Evolutionary conservation across 257 asterid species (phyloP), one percentile per base, ranked within the genome.

Genomic region (Galeopsis tetrahit): DNA sequence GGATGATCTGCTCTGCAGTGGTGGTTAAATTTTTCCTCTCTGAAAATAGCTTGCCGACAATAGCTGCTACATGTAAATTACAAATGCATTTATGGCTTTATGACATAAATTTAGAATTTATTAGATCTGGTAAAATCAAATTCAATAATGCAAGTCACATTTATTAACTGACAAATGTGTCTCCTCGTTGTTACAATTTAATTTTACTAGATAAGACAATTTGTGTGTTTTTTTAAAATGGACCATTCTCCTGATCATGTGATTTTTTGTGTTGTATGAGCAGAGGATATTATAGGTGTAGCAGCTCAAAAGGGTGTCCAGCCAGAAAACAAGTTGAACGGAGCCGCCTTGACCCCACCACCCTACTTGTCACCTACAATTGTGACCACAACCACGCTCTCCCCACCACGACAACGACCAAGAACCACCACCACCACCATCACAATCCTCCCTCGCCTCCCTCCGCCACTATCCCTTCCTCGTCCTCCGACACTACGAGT

Each of bases 281-380:
- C 86, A 90, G 97, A 80, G 97, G 90, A 78, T 90, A 90, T 73
- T 90, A 90, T 77, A 76, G 97, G 64, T 90, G 97, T 40, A 90
- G 97, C 73, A 86, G 96, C 68, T 85, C 93, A 15, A 90, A 90
- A 80, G 93, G 97, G 0, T 90, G 97, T 78, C 91, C 93, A 9
- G 91, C 96, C 7, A 90, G 90, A 81, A 90, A 90, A 77, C 97
- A 90, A 85, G 97, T 88, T 4, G 97, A 90, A 73, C 78, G 96
- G 63, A 86, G 90, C 84, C 88, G 85, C 77, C 84, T 78, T 32
- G 91, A 90, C 81, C 96, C 95, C 79, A 86, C 93, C 84, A 80
- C 72, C 81, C 88, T 90, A 63, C 90, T 82, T 13, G 81, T 90
- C 70, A 88, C 95, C 81, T 90, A 90, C 79, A 67, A 86, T 67